Base-by-base conservation (phyloP, 345 rosid species). In the Populus tremula region DNA sequence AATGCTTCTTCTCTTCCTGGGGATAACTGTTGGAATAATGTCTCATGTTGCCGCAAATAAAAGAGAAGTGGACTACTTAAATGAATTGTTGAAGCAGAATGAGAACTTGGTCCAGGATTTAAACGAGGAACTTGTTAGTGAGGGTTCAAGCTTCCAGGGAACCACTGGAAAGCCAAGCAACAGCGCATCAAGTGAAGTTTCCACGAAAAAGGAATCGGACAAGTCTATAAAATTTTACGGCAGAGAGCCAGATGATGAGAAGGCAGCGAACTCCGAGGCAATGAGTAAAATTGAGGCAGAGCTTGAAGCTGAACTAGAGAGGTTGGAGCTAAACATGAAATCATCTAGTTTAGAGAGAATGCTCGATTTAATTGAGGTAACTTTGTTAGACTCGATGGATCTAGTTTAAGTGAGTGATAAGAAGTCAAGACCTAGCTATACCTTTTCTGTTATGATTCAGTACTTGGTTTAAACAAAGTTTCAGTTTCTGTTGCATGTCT, bases 221-320 rank as follows among this genome's bases (percentile, higher is more conserved):
- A 53, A 73, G 18, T 49, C 29, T 16, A 36, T 7, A 2, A 43
- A 56, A 12, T 31, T 20, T 33, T 64, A 13, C 2, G n/a, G 73
- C 9, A 35, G 69, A 72, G 75, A 47, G 16, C 67, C 69, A 20
- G 39, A 67, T 13, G 65, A 76, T 39, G 54, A 66, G 49, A 73
- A 73, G 33, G 45, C 69, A 18, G 75, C 61, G 66, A 77, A 54
- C 17, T 56, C 67, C 4, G 77, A 81, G 56, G 72, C 49, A 33
- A 80, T 76, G 81, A 80, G 78, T 35, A 74, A 82, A 81, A 87
- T 82, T 6, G 87, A 84, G 79, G 87, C 82, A 3, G 82, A 84
- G 81, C 84, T 86, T 54, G 86, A 84, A 67, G 87, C 79, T 36
- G 89, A 82, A 67, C 76, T 84, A 10, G 75, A 78, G 77, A 73